Percentiles rank a stretch among this genome's conserved stretches.
phyloP scores from a whole-genome alignment of 495 filamentous ascomycete species.

The Penicillium coprophilum region DNA sequence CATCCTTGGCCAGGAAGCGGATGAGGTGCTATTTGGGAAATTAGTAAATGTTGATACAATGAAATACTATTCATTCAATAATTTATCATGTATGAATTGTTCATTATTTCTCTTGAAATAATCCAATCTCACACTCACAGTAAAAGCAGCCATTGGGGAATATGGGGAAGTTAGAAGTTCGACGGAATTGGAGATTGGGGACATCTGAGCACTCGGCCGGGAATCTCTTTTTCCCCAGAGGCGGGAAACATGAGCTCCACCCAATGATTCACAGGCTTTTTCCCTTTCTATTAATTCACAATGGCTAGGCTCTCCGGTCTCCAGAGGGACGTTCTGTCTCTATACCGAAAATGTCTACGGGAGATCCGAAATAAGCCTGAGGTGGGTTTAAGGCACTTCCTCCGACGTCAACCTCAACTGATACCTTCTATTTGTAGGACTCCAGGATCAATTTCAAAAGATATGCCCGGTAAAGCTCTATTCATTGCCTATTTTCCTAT shows the following conservation, averaged over 20 bases:
- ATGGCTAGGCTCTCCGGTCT: slow-evolving; percentile 71
- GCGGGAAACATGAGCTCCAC: slow-evolving; percentile 26
- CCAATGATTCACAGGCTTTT: slow-evolving; percentile 8
- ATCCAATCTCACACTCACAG: slow-evolving; percentile 18
- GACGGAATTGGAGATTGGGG: neutral
- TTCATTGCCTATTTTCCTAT: slow-evolving; percentile 2
- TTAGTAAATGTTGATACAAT: slow-evolving; percentile 4
- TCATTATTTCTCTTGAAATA: neutral
- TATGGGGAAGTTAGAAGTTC: neutral
- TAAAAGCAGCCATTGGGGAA: slow-evolving; percentile 18
- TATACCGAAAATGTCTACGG: slow-evolving; percentile 84
- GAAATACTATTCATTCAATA: neutral
- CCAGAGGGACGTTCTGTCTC: slow-evolving; percentile 82
- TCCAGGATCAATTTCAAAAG: slow-evolving; percentile 52
- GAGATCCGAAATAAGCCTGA: slow-evolving; percentile 77
- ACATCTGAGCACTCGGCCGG: slow-evolving; percentile 23
- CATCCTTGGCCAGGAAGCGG: slow-evolving; percentile 75
- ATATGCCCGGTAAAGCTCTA: slow-evolving; percentile 53
- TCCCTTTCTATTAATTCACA: slow-evolving; percentile 4
- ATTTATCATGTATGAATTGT: neutral
- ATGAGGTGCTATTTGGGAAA: slow-evolving; percentile 60
- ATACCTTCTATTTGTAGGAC: slow-evolving; percentile 39
- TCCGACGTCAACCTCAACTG: slow-evolving; percentile 6
- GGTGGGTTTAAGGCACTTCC: slow-evolving; percentile 47
- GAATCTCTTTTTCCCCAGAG: slow-evolving; percentile 18